Base-by-base conservation (phyloP, 768 basidiomycete genomes). In the Udeniomyces megalosporus region DNA sequence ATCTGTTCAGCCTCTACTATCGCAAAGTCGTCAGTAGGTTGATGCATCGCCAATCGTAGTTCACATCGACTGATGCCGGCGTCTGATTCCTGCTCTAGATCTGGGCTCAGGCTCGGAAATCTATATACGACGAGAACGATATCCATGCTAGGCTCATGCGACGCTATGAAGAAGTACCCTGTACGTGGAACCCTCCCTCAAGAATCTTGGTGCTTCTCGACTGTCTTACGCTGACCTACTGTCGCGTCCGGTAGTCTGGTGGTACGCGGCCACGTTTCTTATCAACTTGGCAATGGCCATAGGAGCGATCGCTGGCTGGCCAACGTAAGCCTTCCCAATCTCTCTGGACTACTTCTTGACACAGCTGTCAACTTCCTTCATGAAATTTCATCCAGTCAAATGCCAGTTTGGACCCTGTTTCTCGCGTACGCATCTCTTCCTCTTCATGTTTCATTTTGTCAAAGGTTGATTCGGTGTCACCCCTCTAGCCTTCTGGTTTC, bases 71-170 rank as follows among this genome's bases (percentile, higher is more conserved):
- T 46, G 26, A 44, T 15, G 10, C 10, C 38, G 15, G 7, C 6
- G n/a, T n/a, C n/a, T n/a, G n/a, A 17, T 29, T n/a, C 32, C 46
- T n/a, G 8, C 15, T 49, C 12, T 48, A 62, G 44, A 64, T 64
- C n/a, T 59, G 57, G 57, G 34, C 51, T 4, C 63, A 64, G 44
- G 58, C 58, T 12, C 26, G 58, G 31, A 34, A 49, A 6, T 26
- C 22, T 2, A 34, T 64, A 1, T 20, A 59, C 10, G 58, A 64
- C 22, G 50, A 64, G 53, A 64, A 38, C 35, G 63, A 64, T 29
- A 64, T 64, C 57, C 63, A 64, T 38, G 38, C 63, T 5, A 49
- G 58, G 14, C 51, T 64, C 28, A 64, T 64, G 63, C 42, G 57
- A 6, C 44, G 47, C 20, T 64, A 64, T 45, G 31, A 47, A 29